Percentiles rank a stretch among this genome's conserved stretches.
phyloP scores from a whole-genome alignment of 345 rosid genomes.

The Adansonia digitata region DNA sequence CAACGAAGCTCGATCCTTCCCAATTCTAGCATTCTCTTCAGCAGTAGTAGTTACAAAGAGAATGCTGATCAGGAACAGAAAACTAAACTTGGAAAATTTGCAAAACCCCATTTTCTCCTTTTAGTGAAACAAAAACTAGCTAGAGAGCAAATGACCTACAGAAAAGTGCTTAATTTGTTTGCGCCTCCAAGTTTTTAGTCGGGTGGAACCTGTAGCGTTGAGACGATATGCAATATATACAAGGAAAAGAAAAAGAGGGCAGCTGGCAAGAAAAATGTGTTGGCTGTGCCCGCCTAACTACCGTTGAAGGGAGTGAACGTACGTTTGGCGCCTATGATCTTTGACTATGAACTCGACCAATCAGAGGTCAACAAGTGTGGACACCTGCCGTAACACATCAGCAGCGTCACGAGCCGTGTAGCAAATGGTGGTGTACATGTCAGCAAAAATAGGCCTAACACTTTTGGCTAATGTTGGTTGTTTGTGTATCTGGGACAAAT shows the following conservation, averaged over 20 bases:
- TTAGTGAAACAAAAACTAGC: background rate
- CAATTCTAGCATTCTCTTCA: constrained; percentile 14
- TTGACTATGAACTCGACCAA: constrained; percentile 20
- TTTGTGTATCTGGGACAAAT: constrained; percentile 14
- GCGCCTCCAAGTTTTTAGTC: background rate
- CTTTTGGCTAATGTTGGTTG: background rate
- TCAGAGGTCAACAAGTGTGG: background rate
- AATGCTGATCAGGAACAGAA: constrained; percentile 28
- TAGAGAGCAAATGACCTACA: background rate
- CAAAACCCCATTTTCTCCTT: constrained; percentile 33
- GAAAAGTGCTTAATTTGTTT: background rate
- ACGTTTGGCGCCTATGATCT: constrained; percentile 36
- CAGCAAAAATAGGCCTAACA: constrained; percentile 30
- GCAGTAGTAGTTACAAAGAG: constrained; percentile 25
- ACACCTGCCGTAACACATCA: background rate
- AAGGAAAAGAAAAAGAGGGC: background rate
- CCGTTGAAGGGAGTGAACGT: constrained; percentile 34
- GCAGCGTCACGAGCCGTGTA: background rate
- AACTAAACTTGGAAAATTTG: constrained; percentile 28
- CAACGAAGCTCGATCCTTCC: constrained; percentile 45
- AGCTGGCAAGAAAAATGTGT: background rate
- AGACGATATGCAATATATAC: constrained; percentile 7
- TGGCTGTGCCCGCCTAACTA: constrained; percentile 37
- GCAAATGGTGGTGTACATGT: constrained; percentile 22
- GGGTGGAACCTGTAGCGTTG: background rate